Percentiles rank a stretch among this genome's conserved stretches.
Evolutionary conservation across 768 basidiomycete genomes (phyloP).

Genomic region (Coprinellus micaceus): DNA sequence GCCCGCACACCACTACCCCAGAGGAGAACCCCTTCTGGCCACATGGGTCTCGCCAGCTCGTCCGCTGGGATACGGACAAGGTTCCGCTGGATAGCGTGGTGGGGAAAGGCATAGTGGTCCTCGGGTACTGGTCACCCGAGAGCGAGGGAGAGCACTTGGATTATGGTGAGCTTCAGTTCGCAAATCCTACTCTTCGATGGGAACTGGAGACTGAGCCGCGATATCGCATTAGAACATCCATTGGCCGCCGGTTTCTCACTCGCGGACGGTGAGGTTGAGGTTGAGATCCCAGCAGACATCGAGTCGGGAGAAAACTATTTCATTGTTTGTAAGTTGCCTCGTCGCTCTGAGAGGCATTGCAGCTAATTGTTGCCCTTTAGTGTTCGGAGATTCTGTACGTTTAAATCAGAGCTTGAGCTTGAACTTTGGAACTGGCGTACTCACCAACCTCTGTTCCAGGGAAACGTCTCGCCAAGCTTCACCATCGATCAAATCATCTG

Average conservation of each 20-base stretch:
- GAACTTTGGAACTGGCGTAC: neutral
- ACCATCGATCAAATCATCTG: conserved; percentile 3
- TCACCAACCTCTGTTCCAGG: neutral
- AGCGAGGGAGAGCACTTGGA: conserved; percentile 48
- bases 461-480: conserved; percentile 2
- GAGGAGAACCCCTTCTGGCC: conserved; percentile 17
- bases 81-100: conserved; percentile 35
- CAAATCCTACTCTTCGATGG: neutral
- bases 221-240: conserved; percentile 33
- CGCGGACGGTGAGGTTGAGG: conserved; percentile 31
- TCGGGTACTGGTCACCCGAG: conserved; percentile 34
- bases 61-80: conserved; percentile 27
- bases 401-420: neutral
- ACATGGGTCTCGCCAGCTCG: conserved; percentile 18
- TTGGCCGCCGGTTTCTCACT: conserved; percentile 41
- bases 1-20: conserved; percentile 21
- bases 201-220: neutral
- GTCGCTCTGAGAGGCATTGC: neutral
- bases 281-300: conserved; percentile 36
- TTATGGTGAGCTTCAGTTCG: conserved; percentile 27
- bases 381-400: conserved; percentile 40
- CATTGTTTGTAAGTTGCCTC: conserved; percentile 37
- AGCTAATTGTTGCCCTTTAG: conserved; percentile 20
- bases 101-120: conserved; percentile 39
- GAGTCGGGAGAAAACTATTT: conserved; percentile 38